These are phyloP conservation scores for Solanum hybrid DNA, from an alignment of 305 asterid genomes.

Conservation along the genomic window DNA sequence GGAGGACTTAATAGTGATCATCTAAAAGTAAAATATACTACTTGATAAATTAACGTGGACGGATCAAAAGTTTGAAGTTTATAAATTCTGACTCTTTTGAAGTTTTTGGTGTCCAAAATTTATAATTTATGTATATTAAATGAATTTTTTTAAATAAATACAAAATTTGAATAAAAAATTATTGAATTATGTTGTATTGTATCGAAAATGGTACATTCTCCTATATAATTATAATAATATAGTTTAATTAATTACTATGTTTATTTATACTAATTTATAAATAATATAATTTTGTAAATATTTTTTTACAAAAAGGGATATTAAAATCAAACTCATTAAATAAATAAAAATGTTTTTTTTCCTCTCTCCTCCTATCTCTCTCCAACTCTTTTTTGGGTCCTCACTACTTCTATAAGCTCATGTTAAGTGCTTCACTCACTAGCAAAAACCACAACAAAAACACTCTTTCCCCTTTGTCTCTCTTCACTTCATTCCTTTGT, in stretches of 20 bases:
- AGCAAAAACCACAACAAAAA: conserved; percentile 29
- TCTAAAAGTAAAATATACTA: not conserved
- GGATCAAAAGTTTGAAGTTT: not conserved
- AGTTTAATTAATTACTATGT: not conserved
- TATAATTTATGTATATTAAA: not conserved
- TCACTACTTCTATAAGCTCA: conserved; percentile 35
- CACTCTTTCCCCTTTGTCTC: conserved; percentile 16
- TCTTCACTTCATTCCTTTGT: conserved; percentile 1
- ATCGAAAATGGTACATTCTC: not conserved
- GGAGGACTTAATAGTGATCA: not conserved
- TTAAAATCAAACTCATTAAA: not conserved
- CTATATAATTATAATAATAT: not conserved
- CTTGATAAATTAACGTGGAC: not conserved
- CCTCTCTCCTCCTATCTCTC: not conserved
- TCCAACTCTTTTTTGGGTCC: conserved; percentile 21
- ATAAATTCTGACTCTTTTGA: not conserved
- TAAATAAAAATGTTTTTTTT: not conserved
- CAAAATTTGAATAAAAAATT: no score
- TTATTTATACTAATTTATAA: not conserved
- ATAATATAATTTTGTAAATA: not conserved
- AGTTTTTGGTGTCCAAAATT: not conserved
- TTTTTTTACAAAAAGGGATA: not conserved
- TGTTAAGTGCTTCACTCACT: conserved; percentile 39
- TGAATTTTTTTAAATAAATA: not conserved
- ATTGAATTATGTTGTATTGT: not conserved